Percentiles rank a stretch among this genome's conserved stretches.
These are phyloP conservation scores for Ceratocystis cacaofunesta DNA, from an alignment of 2,329 filamentous ascomycete genomes.

Conservation along the genomic window DNA sequence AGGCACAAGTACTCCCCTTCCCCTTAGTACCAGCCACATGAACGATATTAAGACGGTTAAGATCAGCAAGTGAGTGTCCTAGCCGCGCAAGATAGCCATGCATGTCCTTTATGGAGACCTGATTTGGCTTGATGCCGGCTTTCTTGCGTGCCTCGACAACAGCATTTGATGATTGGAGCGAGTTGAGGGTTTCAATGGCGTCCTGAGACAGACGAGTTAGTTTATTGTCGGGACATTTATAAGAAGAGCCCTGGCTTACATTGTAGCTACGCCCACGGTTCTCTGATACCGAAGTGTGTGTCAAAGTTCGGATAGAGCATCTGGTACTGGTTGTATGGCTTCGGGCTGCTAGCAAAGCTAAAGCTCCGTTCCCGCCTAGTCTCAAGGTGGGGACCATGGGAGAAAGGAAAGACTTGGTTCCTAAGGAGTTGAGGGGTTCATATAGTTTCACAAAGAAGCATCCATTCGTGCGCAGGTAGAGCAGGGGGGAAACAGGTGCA, in stretches of 20 bases:
- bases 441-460: no score
- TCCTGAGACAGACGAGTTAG: slow-evolving; percentile 40
- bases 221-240: neutral
- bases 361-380: neutral
- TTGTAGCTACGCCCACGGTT: neutral
- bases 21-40: slow-evolving; percentile 66
- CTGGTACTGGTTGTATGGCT: neutral
- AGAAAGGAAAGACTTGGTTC: neutral
- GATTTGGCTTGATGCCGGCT: slow-evolving; percentile 56
- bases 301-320: neutral
- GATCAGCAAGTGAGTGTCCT: slow-evolving; percentile 51
- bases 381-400: neutral
- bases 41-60: slow-evolving; percentile 49
- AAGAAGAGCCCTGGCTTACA: neutral
- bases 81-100: slow-evolving; percentile 59
- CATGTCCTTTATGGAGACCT: slow-evolving; percentile 61
- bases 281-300: neutral
- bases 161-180: slow-evolving; percentile 75
- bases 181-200: slow-evolving; percentile 73
- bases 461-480: no score
- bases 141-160: slow-evolving; percentile 65
- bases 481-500: no score
- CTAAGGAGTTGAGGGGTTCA: no score
- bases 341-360: neutral
- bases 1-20: slow-evolving; percentile 59